These are phyloP conservation scores for Dalbergia cochinchinensis DNA, from an alignment of 306 rosid species.

Conservation along the genomic window DNA sequence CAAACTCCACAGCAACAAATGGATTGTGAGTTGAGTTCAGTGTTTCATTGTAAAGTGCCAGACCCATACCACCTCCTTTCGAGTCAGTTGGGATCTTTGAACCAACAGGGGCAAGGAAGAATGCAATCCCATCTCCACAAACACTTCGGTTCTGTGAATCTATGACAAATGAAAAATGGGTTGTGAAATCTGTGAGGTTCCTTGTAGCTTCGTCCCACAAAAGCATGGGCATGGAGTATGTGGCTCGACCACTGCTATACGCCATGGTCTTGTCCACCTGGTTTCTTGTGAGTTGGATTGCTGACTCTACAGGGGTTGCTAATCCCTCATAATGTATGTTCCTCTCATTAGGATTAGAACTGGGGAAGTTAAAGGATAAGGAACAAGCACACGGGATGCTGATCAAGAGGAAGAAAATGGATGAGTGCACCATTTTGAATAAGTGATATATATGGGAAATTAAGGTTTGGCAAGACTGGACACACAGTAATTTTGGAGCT, in stretches of 20 bases:
- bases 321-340: conserved; percentile 25
- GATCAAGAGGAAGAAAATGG: conserved; percentile 35
- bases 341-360: conserved; percentile 9
- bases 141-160: not conserved
- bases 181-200: conserved; percentile 52
- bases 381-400: conserved; percentile 25
- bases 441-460: not conserved
- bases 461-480: not conserved
- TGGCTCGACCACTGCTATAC: conserved; percentile 45
- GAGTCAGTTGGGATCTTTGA: conserved; percentile 29
- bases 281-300: conserved; percentile 38
- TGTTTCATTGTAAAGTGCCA: not conserved
- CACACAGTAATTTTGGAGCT: not conserved
- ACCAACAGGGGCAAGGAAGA: conserved; percentile 52
- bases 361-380: conserved; percentile 40
- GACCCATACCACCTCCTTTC: conserved; percentile 46
- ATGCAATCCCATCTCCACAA: conserved; percentile 59
- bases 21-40: conserved; percentile 17
- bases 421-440: not conserved
- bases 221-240: conserved; percentile 38
- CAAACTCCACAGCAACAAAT: conserved; percentile 67
- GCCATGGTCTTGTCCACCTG: accelerated
- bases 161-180: conserved; percentile 55
- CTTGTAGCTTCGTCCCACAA: conserved; percentile 55
- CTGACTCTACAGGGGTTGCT: not conserved